Evolutionary conservation across 495 filamentous ascomycete genomes (phyloP).

Genomic region (Tuber melanosporum): DNA sequence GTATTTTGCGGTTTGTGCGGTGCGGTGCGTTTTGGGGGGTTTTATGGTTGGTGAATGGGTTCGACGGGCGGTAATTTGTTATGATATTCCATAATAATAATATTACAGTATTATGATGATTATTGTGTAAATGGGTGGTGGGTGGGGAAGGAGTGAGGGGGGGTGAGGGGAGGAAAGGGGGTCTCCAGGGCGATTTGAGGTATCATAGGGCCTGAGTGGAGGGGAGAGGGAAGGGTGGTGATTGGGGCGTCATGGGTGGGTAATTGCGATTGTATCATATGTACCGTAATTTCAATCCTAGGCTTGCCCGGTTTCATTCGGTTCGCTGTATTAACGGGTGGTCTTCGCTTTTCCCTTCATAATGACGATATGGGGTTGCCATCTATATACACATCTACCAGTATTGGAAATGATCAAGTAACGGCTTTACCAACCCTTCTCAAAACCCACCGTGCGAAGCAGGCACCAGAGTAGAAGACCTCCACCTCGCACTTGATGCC

Average conservation of each 20-base stretch:
- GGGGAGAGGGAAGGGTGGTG: neutral
- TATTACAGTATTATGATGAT: too few species aligned
- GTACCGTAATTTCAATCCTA: neutral
- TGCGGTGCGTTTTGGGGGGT: too few species aligned
- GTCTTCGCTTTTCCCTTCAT: neutral
- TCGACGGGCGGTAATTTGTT: too few species aligned
- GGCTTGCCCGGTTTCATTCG: neutral
- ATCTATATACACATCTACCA: neutral
- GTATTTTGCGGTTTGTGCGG: too few species aligned
- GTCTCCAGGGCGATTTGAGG: neutral
- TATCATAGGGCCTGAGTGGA: neutral
- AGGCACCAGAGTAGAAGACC: constrained; percentile 49
- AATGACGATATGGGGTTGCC: neutral
- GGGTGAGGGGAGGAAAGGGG: neutral
- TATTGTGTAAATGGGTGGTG: too few species aligned
- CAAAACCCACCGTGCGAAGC: neutral
- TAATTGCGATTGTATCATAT: neutral
- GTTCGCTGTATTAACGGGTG: neutral
- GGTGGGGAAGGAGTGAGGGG: too few species aligned
- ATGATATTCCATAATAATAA: too few species aligned
- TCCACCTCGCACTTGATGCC: constrained; percentile 89
- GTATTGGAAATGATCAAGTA: neutral
- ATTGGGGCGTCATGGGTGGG: neutral
- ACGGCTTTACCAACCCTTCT: neutral
- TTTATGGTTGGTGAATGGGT: too few species aligned